Base-by-base conservation (phyloP, 495 filamentous ascomycete genomes). In the Talaromyces nanjingensis region DNA sequence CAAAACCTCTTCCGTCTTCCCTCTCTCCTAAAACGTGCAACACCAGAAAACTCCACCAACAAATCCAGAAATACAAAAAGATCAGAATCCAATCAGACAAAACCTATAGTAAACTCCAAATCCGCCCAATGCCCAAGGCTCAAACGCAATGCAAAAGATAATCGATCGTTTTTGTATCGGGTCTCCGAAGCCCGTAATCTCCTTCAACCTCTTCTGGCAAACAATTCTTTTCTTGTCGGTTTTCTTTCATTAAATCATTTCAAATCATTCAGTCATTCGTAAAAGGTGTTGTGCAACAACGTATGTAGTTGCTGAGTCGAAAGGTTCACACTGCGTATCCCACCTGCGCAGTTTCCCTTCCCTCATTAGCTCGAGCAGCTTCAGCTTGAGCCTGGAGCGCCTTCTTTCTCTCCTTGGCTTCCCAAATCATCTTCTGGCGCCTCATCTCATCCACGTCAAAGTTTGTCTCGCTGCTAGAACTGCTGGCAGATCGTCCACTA, bases 401-500 rank as follows among this genome's bases (percentile, higher is more conserved):
- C 22, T 72, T 73, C 70, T 79, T 83, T 73, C 76, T 78, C 64
- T 55, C 70, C 27, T 66, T 73, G 53, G 80, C 80, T 62, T 83
- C 81, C 68, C 76, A 75, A 27, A 83, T 75, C 61, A 84, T 64
- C 24, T 79, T 77, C 34, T 74, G 72, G 60, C 81, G 77, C 66
- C 79, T 80, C 62, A 74, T 70, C 29, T 83, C 81, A 62, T 82
- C 78, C 42, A 81, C 72, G 12, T 83, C 78, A 69, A 84, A 83
- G 64, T 73, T 63, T 12, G 77, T 73, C 60, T 64, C 69, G 54
- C 72, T 66, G 63, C 69, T 63, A 59, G 70, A 66, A 29, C 71
- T 65, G 64, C 66, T 68, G 1, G 33, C 70, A 22, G 70, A 66
- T 6, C 73, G 74, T 25, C 63, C 59, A 33, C 60, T 63, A 9